These are phyloP conservation scores for Tetrahymena thermophila DNA, from an alignment of 73 alveolate species.

Conservation along the genomic window DNA sequence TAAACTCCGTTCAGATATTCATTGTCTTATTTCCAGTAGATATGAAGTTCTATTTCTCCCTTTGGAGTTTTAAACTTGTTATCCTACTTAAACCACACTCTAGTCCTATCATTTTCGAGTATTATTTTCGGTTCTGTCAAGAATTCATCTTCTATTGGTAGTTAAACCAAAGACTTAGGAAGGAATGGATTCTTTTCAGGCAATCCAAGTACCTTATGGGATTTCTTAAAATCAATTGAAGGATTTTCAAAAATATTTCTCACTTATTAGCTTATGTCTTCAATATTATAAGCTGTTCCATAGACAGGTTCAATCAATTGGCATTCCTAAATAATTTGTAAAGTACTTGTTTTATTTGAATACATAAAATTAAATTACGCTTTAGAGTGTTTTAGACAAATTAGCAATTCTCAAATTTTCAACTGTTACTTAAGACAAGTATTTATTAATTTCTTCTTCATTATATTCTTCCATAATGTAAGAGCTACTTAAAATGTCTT, in stretches of 20 bases:
- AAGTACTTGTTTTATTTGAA: not conserved
- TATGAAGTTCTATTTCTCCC: not conserved
- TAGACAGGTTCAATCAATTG: not conserved
- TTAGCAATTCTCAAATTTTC: not conserved
- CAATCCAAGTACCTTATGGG: not conserved
- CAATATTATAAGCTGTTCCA: not conserved
- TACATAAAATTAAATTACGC: not conserved
- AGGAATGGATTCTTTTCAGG: not conserved
- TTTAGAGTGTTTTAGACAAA: not conserved
- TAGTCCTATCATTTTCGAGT: not conserved
- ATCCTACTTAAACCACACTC: not conserved
- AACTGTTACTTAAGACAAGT: not conserved
- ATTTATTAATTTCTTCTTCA: conserved; percentile 38
- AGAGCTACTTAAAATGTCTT: conserved; percentile 59
- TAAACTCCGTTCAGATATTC: not conserved
- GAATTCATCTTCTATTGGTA: not conserved
- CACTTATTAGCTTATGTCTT: not conserved
- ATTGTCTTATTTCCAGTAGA: not conserved
- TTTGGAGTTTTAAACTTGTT: not conserved
- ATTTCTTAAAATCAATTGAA: not conserved
- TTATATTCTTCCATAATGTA: conserved; percentile 56
- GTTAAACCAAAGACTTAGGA: not conserved
- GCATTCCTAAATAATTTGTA: not conserved
- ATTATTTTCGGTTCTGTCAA: not conserved
- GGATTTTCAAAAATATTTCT: not conserved